Base-by-base conservation (phyloP, 495 filamentous ascomycete genomes). In the Aspergillus egyptiacus region DNA sequence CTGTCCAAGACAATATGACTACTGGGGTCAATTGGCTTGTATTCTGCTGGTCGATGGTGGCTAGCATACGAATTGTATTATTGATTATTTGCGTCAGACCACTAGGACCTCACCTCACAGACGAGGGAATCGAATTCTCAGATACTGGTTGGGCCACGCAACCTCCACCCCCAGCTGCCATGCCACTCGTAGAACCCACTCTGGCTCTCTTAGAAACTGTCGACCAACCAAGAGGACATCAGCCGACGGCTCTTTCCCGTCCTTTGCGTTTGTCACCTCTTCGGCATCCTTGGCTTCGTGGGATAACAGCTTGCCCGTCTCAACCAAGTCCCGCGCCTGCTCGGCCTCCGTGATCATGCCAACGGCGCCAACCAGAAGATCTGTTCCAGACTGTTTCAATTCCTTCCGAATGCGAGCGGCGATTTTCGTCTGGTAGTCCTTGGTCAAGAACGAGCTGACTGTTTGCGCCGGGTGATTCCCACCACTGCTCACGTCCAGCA, bases 401-500 rank as follows among this genome's bases (percentile, higher is more conserved):
- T 5, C 25, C 15, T 10, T 7, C 6, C 28, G 25, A 19, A 44
- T 44, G 6, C 25, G 25, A 3, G n/a, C 24, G 5, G 41, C 41
- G 20, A 31, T 44, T 17, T 17, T 19, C 2, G 25, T 32, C 7
- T 44, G 41, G 6, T 20, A n/a, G 1, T 43, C 25, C 14, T 17
- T 13, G 1, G 11, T 4, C 5, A n/a, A 11, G 11, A 43, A 17
- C 15, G 6, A 5, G 1, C 4, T 5, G 18, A 30, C 25, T 11
- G 6, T 9, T 3, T 15, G 28, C 4, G 24, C 24, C 10, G n/a
- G 10, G 27, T 44, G 41, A 6, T 44, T 44, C 1, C 82, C 85
- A 14, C 80, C 85, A 7, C 66, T 71, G 37, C 75, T 80, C 18
- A 86, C 74, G 56, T 88, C 84, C 10, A 88, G 54, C 17, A 86